A percentile compares a stretch with the other conserved stretches of the same genome.
phyloP scores from a whole-genome alignment of 148 eudicot genomes.

The Amaranthus hypochondriacus region DNA sequence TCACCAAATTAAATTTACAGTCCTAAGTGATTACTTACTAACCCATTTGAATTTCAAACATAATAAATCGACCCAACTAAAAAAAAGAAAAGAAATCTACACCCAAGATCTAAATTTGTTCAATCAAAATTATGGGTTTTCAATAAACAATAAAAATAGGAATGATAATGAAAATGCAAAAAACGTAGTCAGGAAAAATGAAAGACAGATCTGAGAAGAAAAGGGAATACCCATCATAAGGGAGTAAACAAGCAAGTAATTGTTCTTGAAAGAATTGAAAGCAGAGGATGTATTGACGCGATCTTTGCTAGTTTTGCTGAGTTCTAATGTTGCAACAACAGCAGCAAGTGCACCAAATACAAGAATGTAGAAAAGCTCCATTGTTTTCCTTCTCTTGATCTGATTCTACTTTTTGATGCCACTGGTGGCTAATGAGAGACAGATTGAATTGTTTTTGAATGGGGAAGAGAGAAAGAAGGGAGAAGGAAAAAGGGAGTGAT shows the following conservation, averaged over 20 bases:
- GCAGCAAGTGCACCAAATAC: constrained; percentile 63
- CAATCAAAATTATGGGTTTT: background rate
- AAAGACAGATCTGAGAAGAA: background rate
- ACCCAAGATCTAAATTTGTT: constrained; percentile 5
- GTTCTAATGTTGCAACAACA: constrained; percentile 67
- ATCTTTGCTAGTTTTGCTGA: constrained; percentile 78
- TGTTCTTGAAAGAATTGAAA: constrained; percentile 87
- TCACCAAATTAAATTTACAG: background rate
- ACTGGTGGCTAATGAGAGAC: too few relatives aligned
- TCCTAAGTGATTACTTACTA: too few relatives aligned
- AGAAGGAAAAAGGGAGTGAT: background rate
- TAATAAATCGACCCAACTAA: too few relatives aligned
- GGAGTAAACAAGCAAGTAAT: constrained; percentile 86
- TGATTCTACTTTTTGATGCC: background rate
- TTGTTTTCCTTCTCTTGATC: constrained; percentile 15
- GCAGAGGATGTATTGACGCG: constrained; percentile 65
- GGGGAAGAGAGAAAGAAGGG: background rate
- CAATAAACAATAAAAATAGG: background rate
- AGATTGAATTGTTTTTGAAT: background rate
- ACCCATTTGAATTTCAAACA: too few relatives aligned
- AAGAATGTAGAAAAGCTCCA: constrained; percentile 80
- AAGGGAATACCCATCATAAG: constrained; percentile 83
- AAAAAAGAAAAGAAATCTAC: too few relatives aligned
- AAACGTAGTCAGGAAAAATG: background rate
- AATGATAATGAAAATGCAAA: background rate